Conservation (phyloP, 2,329 filamentous ascomycete species). For the Colletotrichum higginsianum region DNA sequence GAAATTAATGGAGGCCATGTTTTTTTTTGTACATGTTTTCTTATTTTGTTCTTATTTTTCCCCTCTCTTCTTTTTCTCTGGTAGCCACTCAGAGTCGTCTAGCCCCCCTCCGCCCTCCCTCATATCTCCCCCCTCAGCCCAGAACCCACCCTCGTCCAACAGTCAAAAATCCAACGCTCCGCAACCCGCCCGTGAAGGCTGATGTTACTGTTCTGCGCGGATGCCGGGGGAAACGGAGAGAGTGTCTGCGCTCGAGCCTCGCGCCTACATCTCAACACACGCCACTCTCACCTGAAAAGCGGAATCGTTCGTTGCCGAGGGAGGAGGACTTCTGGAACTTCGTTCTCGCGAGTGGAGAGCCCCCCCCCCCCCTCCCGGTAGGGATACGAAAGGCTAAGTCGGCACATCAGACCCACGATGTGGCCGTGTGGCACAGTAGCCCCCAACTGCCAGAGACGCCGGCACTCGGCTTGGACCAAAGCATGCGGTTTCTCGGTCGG, state of each 20-base stretch:
- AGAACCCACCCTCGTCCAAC: too few relatives aligned
- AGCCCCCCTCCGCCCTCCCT: too few relatives aligned
- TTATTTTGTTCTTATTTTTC: background rate
- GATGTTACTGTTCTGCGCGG: background rate
- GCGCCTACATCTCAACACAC: too few relatives aligned
- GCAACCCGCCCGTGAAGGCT: conserved; percentile 7
- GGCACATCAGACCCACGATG: conserved; percentile 16
- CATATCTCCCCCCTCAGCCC: too few relatives aligned
- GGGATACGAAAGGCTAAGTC: conserved; percentile 9
- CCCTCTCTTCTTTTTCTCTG: background rate
- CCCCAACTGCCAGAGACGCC: background rate
- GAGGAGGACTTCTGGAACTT: conserved; percentile 23
- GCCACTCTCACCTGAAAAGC: conserved; percentile 32
- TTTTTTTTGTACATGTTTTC: background rate
- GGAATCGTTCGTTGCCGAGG: background rate
- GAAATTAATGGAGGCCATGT: background rate
- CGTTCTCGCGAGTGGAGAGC: background rate
- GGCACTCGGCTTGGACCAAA: background rate
- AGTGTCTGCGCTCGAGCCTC: conserved; percentile 9
- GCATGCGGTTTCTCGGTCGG: background rate
- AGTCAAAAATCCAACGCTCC: conserved; percentile 18
- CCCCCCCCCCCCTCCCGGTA: background rate
- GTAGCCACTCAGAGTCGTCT: background rate
- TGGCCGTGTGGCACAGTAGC: conserved; percentile 2
- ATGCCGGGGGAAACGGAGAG: conserved; percentile 5